Base-by-base conservation (phyloP, 805 yeast species). In the Zygosaccharomyces pseudorouxii region DNA sequence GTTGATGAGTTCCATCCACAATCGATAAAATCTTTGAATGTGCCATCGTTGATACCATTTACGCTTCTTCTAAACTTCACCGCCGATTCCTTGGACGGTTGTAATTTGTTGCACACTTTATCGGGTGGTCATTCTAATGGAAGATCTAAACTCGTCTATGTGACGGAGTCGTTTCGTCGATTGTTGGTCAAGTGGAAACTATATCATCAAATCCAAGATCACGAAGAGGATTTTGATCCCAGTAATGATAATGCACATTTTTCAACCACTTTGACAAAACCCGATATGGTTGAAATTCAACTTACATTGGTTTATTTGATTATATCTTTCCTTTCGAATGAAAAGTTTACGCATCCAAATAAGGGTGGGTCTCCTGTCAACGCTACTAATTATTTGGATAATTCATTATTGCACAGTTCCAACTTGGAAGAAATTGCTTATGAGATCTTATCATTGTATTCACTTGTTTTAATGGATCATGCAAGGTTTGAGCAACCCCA, bases 371-470 rank as follows among this genome's bases (percentile, higher is more conserved):
- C 10, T n/a, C 23, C 19, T 22, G 25, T 20, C 5, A 11, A 20
- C 3, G 23, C 16, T 14, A 11, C 23, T 8, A 20, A 28, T 14
- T 20, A n/a, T 5, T 6, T 33, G 8, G 36, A 29, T 5, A 19
- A 9, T 5, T 29, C 33, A 14, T 7, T 18, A 9, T 16, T 33
- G 27, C 40, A 44, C 9, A 18, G 23, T 20, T 38, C 53, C 20
- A 45, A 46, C 27, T 23, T 50, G 25, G 62, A 56, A 40, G 64
- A 62, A 30, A 36, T 56, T 5, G 55, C 65, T 3, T 59, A 54
- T 29, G 67, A 64, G 42, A 62, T 65, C 5, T 47, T 65, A 27
- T 58, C 64, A 8, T 52, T 63, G 5, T 65, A 64, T 51, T 64
- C 56, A 49, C 48, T 63, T n/a, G 36, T 61, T 14, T 37, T 62